Base-by-base conservation (phyloP, 352 stramenopile species). In the Phytophthora ramorum region DNA sequence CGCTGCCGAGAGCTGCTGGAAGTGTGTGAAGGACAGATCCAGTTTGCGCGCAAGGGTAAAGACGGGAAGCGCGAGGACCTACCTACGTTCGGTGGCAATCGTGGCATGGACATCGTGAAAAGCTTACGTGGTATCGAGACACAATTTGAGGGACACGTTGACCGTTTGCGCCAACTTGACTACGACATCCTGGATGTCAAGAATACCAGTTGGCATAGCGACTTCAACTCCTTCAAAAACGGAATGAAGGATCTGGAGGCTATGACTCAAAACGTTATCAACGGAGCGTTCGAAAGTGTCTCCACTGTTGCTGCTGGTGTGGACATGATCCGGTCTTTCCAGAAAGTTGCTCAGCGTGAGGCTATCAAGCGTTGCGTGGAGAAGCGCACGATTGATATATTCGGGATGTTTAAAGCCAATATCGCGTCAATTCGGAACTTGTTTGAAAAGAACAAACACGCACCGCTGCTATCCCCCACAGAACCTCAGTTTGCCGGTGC, bases 211-310 rank as follows among this genome's bases (percentile, higher is more conserved):
- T 99, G 96, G 96, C 96, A 99, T 58, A 91, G 93, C 47, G 94
- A 99, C 75, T 98, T 97, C 58, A 98, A 97, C 55, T 77, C 81
- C 4, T 98, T 99, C 71, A 98, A 98, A 75, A 98, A 97, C 57
- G 91, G 90, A 19, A 93, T 98, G 71, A 98, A 98, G 67, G 96
- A 99, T 60, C 74, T 99, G 3, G 96, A 99, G 55, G 95, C 95
- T 0, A 98, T 98, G 94, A 98, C 95, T 2, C 87, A 95, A 43
- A 99, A 98, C 51, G 91, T 99, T 5, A 98, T 99, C 63, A 98
- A 98, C 53, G 88, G 85, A 4, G 92, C 92, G 0, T 99, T 99
- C 48, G 96, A 98, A 37, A 96, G 83, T 47, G 75, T 98, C 7
- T 93, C 90, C 7, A 96, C 91, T 8, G 89, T 98, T 10, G 72